A percentile compares a stretch with the other conserved stretches of the same genome.
These are phyloP conservation scores for Macrocybe gigantea DNA, from an alignment of 768 basidiomycete genomes.

Conservation along the genomic window DNA sequence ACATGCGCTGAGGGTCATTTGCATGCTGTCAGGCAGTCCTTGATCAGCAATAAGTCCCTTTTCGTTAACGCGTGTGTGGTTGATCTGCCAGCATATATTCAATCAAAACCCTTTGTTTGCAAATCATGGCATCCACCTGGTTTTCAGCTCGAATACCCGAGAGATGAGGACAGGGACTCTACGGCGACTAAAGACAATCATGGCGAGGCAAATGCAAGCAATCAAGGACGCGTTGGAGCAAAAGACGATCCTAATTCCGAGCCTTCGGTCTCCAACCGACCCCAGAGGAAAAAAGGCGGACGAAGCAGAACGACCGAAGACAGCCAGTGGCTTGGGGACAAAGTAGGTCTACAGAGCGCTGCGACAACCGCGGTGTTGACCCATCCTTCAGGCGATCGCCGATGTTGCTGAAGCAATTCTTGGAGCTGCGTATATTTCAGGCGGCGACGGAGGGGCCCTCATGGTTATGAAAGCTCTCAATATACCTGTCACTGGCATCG, in stretches of 20 bases:
- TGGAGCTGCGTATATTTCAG: constrained; percentile 74
- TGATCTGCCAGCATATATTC: constrained; percentile 70
- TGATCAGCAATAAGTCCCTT: constrained; percentile 73
- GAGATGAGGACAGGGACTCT: too few species aligned
- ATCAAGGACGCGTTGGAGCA: too few species aligned
- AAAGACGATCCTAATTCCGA: background rate
- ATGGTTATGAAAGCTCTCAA: constrained; percentile 58
- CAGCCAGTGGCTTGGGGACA: constrained; percentile 65
- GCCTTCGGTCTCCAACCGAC: background rate
- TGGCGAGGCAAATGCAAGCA: too few species aligned
- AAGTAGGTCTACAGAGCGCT: constrained; percentile 37
- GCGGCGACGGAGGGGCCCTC: constrained; percentile 63
- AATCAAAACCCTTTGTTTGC: constrained; percentile 61
- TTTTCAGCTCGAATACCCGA: constrained; percentile 14
- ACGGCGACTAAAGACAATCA: too few species aligned
- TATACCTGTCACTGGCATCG: constrained; percentile 57
- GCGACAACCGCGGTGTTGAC: constrained; percentile 1
- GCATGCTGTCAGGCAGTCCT: constrained; percentile 57
- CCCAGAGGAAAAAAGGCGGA: constrained; percentile 20
- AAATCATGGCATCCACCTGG: constrained; percentile 62
- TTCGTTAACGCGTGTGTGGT: constrained; percentile 46
- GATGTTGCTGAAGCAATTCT: constrained; percentile 85
- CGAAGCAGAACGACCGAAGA: constrained; percentile 30
- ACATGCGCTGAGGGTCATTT: constrained; percentile 59
- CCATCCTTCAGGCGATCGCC: constrained; percentile 54